Percentiles rank a stretch among this genome's conserved stretches.
phyloP scores from a whole-genome alignment of 805 yeast genomes.

The Metschnikowia reukaufii region DNA sequence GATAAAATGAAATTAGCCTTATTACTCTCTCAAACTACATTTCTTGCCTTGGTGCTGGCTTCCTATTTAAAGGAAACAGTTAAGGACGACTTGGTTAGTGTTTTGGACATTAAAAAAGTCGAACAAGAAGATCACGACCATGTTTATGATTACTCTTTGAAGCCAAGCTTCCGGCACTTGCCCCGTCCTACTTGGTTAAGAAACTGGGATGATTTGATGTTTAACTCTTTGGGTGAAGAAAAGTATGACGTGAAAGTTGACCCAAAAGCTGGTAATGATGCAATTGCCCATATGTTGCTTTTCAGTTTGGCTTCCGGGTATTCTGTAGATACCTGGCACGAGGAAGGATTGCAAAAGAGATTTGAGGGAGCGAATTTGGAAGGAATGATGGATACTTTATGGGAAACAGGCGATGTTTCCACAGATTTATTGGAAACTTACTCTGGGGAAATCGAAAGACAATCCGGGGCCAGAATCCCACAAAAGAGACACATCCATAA shows the following conservation, averaged over 20 bases:
- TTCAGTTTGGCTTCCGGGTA: slow-evolving; percentile 10
- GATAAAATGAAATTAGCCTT: not conserved
- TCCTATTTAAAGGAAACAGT: not conserved
- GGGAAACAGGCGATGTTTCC: slow-evolving; percentile 6
- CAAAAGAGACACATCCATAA: slow-evolving; percentile 1
- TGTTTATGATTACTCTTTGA: slow-evolving; percentile 6
- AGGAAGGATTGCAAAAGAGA: slow-evolving; percentile 2
- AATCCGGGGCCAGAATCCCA: not conserved
- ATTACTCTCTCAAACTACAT: not conserved
- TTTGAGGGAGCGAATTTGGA: slow-evolving; percentile 3
- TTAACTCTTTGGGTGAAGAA: slow-evolving; percentile 2
- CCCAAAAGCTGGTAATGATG: not conserved
- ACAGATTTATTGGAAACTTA: not conserved
- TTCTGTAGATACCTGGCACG: slow-evolving; percentile 3
- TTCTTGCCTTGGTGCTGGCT: not conserved
- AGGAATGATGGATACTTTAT: slow-evolving; percentile 5
- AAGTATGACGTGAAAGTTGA: slow-evolving; percentile 8
- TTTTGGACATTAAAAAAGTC: slow-evolving; percentile 1
- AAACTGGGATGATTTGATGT: slow-evolving; percentile 8
- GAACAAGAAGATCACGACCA: not conserved
- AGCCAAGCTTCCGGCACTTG: not conserved
- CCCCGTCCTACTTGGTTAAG: slow-evolving; percentile 6
- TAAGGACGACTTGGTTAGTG: slow-evolving; percentile 6
- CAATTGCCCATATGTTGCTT: not conserved
- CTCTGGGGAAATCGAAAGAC: slow-evolving; percentile 1